Conservation (phyloP, 2,329 filamentous ascomycete genomes). For the Talaromyces sp. region DNA sequence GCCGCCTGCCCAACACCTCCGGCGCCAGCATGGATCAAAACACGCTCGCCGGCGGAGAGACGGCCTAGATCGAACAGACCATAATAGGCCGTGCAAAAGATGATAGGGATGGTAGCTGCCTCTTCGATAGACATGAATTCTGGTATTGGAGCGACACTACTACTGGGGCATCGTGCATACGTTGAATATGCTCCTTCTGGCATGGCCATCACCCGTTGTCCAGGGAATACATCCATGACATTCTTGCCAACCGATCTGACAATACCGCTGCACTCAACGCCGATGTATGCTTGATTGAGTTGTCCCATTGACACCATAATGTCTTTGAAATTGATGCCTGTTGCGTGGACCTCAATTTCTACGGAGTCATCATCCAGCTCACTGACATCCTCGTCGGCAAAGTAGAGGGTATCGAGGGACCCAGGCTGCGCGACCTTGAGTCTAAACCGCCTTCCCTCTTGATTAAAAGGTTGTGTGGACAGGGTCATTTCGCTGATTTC, state of each 20-base stretch:
- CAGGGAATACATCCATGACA: conserved; percentile 28
- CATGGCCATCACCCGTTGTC: conserved; percentile 38
- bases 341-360: conserved; percentile 10
- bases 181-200: conserved; percentile 20
- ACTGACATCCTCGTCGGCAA: conserved; percentile 18
- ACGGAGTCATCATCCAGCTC: conserved; percentile 14
- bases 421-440: conserved; percentile 21
- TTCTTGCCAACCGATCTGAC: conserved; percentile 27
- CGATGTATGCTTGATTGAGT: conserved; percentile 20
- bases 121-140: conserved; percentile 22
- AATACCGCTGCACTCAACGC: conserved; percentile 37
- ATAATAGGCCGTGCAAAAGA: conserved; percentile 18
- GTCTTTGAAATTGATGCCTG: conserved; percentile 14
- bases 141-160: conserved; percentile 15
- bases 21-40: conserved; percentile 22
- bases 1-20: conserved; percentile 21
- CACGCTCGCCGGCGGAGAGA: conserved; percentile 18
- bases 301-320: conserved; percentile 12
- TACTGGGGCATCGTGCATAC: conserved; percentile 23
- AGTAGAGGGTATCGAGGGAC: conserved; percentile 23
- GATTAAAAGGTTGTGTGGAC: conserved; percentile 20
- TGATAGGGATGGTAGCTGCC: conserved; percentile 41
- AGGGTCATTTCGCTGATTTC: conserved; percentile 21
- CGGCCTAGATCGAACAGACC: conserved; percentile 17
- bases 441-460: conserved; percentile 16